Conservation (phyloP, 192 early-diverging fungal species). For the Helicostylum pulchrum region DNA sequence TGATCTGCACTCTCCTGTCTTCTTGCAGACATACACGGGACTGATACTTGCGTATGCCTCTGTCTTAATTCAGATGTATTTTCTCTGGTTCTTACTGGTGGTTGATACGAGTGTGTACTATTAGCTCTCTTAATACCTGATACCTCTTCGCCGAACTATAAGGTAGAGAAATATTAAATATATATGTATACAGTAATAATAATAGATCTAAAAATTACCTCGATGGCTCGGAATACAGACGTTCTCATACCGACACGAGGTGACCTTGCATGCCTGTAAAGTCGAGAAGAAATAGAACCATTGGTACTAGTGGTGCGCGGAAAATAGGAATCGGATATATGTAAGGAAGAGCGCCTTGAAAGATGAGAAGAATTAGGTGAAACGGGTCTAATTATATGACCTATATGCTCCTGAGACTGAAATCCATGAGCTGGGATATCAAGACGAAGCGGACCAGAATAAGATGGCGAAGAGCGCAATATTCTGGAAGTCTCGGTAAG, state of each 20-base stretch:
- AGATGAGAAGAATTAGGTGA: conserved; percentile 20
- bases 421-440: conserved; percentile 23
- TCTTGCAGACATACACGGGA: conserved; percentile 5
- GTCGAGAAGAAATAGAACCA: conserved; percentile 22
- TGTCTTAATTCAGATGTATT: conserved; percentile 8
- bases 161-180: not conserved
- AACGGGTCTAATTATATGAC: conserved; percentile 32
- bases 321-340: conserved; percentile 18
- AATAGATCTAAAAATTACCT: conserved; percentile 32
- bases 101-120: conserved; percentile 4
- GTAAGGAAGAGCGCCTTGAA: conserved; percentile 15
- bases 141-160: conserved; percentile 20
- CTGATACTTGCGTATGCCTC: not conserved
- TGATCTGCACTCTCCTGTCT: conserved; percentile 9
- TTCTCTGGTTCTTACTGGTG: not conserved
- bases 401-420: conserved; percentile 21
- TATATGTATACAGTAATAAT: not conserved
- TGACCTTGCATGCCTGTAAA: conserved; percentile 23
- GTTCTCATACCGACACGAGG: conserved; percentile 42
- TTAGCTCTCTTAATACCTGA: conserved; percentile 7
- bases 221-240: conserved; percentile 50
- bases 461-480: not conserved
- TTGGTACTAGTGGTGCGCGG: conserved; percentile 13
- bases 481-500: conserved; percentile 22
- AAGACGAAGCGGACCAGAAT: not conserved